Conservation (phyloP, 2,329 filamentous ascomycete species). For the Botrytis pseudocinerea region DNA sequence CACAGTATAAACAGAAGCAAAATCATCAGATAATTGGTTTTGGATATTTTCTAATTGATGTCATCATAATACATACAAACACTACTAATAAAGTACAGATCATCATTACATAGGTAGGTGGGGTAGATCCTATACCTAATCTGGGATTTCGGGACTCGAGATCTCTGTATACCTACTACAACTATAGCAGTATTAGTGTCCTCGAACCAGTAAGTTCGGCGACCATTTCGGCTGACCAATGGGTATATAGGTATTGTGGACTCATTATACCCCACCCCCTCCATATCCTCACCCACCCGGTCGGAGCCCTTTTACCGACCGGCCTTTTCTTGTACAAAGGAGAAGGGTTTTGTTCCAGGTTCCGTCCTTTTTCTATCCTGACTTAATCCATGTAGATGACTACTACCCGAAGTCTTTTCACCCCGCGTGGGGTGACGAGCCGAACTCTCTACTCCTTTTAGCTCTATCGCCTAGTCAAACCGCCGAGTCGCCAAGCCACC, state of each 20-base stretch:
- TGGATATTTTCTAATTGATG: not conserved
- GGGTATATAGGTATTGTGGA: not conserved
- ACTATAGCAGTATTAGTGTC: not conserved
- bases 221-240: not conserved
- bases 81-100: not conserved
- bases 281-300: too few relatives aligned
- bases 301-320: not conserved
- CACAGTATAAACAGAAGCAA: not conserved
- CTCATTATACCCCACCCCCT: not conserved
- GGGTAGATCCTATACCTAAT: not conserved
- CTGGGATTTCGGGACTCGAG: not conserved
- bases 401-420: not conserved
- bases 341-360: not conserved
- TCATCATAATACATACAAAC: not conserved
- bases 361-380: not conserved
- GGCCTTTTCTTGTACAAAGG: not conserved
- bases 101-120: not conserved
- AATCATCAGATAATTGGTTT: not conserved
- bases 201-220: not conserved
- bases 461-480: not conserved
- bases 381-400: not conserved
- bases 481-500: not conserved
- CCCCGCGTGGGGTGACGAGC: not conserved
- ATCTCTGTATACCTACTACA: not conserved
- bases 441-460: not conserved